phyloP scores from a whole-genome alignment of 768 basidiomycete species.

The Cytidiella melzeri region DNA sequence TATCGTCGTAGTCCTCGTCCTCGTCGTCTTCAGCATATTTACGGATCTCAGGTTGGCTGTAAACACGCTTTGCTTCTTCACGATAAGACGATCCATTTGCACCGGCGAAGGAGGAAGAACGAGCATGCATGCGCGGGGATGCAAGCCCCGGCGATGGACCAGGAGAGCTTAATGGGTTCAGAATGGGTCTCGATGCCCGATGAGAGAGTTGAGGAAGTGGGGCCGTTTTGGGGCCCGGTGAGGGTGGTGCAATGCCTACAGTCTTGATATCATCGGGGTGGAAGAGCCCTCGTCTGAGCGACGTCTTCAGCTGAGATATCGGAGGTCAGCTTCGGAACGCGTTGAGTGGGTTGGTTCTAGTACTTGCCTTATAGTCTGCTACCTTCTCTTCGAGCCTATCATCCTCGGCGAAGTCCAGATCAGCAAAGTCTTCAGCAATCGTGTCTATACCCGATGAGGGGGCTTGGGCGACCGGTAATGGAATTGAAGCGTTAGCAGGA shows the following conservation, averaged over 20 bases:
- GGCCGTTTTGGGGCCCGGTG: constrained; percentile 60
- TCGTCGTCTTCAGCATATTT: constrained; percentile 88
- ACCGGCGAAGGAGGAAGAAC: constrained; percentile 38
- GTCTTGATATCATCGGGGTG: constrained; percentile 89
- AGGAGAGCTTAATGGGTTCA: constrained; percentile 38
- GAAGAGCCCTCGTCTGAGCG: constrained; percentile 67
- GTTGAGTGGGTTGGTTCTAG: not conserved
- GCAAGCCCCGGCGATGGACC: constrained; percentile 23
- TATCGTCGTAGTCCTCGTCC: constrained; percentile 85
- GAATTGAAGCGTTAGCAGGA: constrained; percentile 41
- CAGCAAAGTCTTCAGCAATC: constrained; percentile 89
- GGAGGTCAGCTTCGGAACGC: not conserved
- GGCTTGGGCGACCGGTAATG: constrained; percentile 48
- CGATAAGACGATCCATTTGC: constrained; percentile 54
- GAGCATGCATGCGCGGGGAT: constrained; percentile 37
- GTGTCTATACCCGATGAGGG: constrained; percentile 58
- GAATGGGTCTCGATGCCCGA: constrained; percentile 46
- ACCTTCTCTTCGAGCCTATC: constrained; percentile 74
- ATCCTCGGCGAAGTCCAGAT: constrained; percentile 76
- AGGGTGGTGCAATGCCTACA: constrained; percentile 44
- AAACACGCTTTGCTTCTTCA: constrained; percentile 50
- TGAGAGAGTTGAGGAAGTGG: constrained; percentile 53
- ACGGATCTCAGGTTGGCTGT: constrained; percentile 60
- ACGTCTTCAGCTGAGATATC: constrained; percentile 55
- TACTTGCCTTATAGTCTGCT: constrained; percentile 70